These are phyloP conservation scores for Geotrichum histeridarum DNA, from an alignment of 1,139 yeast genomes.

Conservation along the genomic window DNA sequence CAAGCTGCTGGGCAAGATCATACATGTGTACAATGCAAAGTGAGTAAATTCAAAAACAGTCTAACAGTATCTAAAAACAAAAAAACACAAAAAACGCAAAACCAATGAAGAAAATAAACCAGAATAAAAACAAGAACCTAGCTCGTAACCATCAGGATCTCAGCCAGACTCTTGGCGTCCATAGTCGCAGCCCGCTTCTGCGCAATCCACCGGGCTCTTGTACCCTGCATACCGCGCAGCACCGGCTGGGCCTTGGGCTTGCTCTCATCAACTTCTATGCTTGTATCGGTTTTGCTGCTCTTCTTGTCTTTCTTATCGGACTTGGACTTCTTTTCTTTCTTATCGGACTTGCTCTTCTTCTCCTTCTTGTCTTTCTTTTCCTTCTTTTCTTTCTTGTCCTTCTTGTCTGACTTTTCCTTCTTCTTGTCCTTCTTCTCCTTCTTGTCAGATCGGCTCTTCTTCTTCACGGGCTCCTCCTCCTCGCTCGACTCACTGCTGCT, in stretches of 20 bases:
- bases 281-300: constrained; percentile 24
- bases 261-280: constrained; percentile 28
- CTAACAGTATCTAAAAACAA: neutral
- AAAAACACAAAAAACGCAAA: neutral
- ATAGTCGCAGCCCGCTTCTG: constrained; percentile 87
- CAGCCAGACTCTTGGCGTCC: constrained; percentile 84
- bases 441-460: constrained; percentile 32
- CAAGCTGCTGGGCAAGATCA: too few relatives aligned
- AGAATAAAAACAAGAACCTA: neutral
- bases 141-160: constrained; percentile 72
- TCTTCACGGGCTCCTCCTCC: constrained; percentile 28
- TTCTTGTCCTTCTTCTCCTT: constrained; percentile 31
- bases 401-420: constrained; percentile 28
- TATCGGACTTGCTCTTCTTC: constrained; percentile 32
- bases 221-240: constrained; percentile 63
- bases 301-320: constrained; percentile 27
- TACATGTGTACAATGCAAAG: too few relatives aligned
- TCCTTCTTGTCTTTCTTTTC: constrained; percentile 32
- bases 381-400: constrained; percentile 33
- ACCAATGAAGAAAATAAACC: neutral
- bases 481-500: constrained; percentile 32
- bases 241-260: constrained; percentile 36
- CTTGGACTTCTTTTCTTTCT: constrained; percentile 35
- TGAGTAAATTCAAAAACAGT: neutral
- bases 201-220: constrained; percentile 77